phyloP scores from a whole-genome alignment of 108 stramenopile species.

The Ochromonas danica region DNA sequence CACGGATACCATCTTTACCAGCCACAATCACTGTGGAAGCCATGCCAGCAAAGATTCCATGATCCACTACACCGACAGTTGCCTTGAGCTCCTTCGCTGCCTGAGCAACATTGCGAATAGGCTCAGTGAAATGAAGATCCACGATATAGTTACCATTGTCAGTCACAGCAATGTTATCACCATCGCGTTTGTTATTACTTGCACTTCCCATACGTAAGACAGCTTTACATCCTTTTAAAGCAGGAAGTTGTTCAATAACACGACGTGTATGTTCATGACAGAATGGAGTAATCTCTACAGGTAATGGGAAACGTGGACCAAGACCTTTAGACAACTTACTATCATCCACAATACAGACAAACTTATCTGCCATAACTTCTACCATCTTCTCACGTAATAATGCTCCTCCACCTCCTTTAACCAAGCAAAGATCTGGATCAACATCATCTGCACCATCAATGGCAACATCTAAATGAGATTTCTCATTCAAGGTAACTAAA shows the following conservation, averaged over 20 bases:
- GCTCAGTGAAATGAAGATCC: constrained; percentile 87
- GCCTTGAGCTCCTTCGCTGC: constrained; percentile 77
- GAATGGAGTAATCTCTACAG: constrained; percentile 92
- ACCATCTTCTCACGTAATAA: constrained; percentile 96
- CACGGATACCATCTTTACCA: constrained; percentile 83
- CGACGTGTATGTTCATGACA: constrained; percentile 93
- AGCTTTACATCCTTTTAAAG: constrained; percentile 79
- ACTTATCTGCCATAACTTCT: constrained; percentile 67
- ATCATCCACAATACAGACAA: constrained; percentile 85
- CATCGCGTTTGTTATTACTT: constrained; percentile 74
- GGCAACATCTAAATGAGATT: constrained; percentile 92
- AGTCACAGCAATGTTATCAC: constrained; percentile 91
- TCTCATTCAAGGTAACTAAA: constrained; percentile 85
- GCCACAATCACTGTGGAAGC: constrained; percentile 93
- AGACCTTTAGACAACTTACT: constrained; percentile 89
- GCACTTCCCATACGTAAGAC: constrained; percentile 78
- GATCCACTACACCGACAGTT: constrained; percentile 93
- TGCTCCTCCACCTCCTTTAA: constrained; percentile 96
- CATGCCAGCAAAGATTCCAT: constrained; percentile 96
- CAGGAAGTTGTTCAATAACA: constrained; percentile 73
- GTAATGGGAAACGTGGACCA: constrained; percentile 86
- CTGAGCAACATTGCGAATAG: constrained; percentile 77
- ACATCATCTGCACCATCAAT: constrained; percentile 99
- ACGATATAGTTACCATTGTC: constrained; percentile 98
- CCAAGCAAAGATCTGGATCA: constrained; percentile 86